Evolutionary conservation across 345 rosid species (phyloP).

Genomic region (Linum trigynum): DNA sequence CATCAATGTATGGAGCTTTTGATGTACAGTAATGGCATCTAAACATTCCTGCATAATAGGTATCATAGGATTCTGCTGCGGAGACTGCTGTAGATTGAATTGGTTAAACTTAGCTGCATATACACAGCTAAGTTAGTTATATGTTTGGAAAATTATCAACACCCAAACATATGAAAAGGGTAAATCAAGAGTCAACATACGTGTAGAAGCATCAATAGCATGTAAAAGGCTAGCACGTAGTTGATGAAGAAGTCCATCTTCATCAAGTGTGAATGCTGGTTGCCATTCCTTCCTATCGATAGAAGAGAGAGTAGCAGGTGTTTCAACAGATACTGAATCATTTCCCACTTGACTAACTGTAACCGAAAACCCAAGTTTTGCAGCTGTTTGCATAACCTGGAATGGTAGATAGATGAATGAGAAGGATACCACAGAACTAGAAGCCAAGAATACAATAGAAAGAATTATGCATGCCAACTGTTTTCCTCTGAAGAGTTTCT

Average conservation of each 20-base stretch:
- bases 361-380: slow-evolving; percentile 59
- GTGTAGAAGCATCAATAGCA: slow-evolving; percentile 47
- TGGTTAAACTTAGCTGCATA: slow-evolving; percentile 48
- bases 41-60: slow-evolving; percentile 75
- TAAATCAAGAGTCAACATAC: slow-evolving; percentile 36
- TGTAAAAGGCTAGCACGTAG: slow-evolving; percentile 70
- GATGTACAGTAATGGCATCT: slow-evolving; percentile 87
- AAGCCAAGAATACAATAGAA: not conserved
- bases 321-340: slow-evolving; percentile 36
- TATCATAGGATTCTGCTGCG: slow-evolving; percentile 54
- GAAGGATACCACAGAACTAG: slow-evolving; percentile 5
- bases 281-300: slow-evolving; percentile 75
- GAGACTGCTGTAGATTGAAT: slow-evolving; percentile 47
- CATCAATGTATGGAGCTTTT: slow-evolving; percentile 74
- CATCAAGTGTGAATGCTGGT: slow-evolving; percentile 60
- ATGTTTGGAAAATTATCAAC: not conserved
- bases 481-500: too few species aligned
- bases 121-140: not conserved
- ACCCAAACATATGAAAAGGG: not conserved
- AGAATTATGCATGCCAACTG: too few species aligned
- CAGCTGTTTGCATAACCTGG: slow-evolving; percentile 80
- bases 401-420: slow-evolving; percentile 13
- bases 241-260: slow-evolving; percentile 78
- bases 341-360: slow-evolving; percentile 71
- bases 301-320: slow-evolving; percentile 38